Conservation (phyloP, 2,329 filamentous ascomycete species). For the Pyrenochaeta sp. region DNA sequence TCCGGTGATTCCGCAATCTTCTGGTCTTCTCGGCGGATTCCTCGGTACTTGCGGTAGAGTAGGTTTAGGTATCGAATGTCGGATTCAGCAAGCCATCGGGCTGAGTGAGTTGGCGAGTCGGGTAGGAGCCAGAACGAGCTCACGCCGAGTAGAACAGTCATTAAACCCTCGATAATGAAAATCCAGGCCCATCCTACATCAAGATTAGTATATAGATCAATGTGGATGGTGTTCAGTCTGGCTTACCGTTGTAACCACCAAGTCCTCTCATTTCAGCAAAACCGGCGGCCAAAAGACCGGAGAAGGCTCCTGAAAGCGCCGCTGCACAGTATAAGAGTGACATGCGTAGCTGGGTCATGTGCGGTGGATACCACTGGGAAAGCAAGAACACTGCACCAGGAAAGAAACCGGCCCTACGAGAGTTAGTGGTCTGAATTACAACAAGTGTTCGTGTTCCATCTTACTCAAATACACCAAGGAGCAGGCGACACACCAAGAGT, state of each 20-base stretch:
- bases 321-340: slow-evolving; percentile 49
- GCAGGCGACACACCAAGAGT: slow-evolving; percentile 22
- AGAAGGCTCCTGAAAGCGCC: slow-evolving; percentile 50
- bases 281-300: slow-evolving; percentile 51
- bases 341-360: slow-evolving; percentile 43
- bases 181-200: slow-evolving; percentile 52
- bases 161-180: slow-evolving; percentile 52
- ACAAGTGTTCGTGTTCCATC: background rate
- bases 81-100: slow-evolving; percentile 28
- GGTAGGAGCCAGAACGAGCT: slow-evolving; percentile 36
- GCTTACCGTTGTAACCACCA: slow-evolving; percentile 50
- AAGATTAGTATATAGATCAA: background rate
- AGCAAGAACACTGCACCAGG: slow-evolving; percentile 47
- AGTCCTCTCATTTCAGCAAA: slow-evolving; percentile 49
- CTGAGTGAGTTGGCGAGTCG: slow-evolving; percentile 29
- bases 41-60: no score
- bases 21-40: no score
- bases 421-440: slow-evolving; percentile 4
- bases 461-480: slow-evolving; percentile 38
- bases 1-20: no score
- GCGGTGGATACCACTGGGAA: slow-evolving; percentile 45
- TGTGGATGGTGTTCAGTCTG: background rate
- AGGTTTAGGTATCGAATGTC: slow-evolving; percentile 36
- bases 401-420: slow-evolving; percentile 39
- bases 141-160: slow-evolving; percentile 36